These are phyloP conservation scores for Metschnikowia colocasiae DNA, from an alignment of 805 yeast species.

Conservation along the genomic window DNA sequence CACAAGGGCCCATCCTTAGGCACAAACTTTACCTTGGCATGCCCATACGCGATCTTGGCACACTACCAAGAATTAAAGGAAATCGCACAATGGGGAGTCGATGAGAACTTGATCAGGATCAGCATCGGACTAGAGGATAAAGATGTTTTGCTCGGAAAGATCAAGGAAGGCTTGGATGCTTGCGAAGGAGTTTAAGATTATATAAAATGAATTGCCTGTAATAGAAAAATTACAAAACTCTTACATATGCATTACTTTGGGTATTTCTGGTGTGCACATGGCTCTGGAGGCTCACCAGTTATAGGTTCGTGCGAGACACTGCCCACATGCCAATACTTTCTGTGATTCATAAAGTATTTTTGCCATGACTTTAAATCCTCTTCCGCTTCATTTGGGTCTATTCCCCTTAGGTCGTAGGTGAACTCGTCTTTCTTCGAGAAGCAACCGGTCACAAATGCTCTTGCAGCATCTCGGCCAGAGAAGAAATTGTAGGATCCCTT, in stretches of 20 bases:
- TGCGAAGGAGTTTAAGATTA: slow-evolving; percentile 1
- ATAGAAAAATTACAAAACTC: not conserved
- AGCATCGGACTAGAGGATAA: slow-evolving; percentile 83
- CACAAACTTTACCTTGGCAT: slow-evolving; percentile 82
- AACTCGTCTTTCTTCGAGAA: slow-evolving; percentile 50
- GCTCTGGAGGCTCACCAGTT: slow-evolving; percentile 48
- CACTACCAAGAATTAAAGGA: slow-evolving; percentile 80
- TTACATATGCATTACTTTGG: slow-evolving; percentile 6
- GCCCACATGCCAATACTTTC: slow-evolving; percentile 63
- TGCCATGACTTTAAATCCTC: slow-evolving; percentile 51
- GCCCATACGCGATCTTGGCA: slow-evolving; percentile 86
- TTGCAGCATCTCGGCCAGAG: slow-evolving; percentile 64
- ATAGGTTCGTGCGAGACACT: slow-evolving; percentile 43
- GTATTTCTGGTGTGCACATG: slow-evolving; percentile 33
- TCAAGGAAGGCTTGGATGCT: slow-evolving; percentile 16
- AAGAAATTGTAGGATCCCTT: slow-evolving; percentile 53
- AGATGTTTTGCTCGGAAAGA: slow-evolving; percentile 40
- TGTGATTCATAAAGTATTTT: slow-evolving; percentile 41
- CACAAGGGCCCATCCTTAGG: slow-evolving; percentile 92
- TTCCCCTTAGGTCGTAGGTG: slow-evolving; percentile 64
- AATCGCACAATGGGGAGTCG: slow-evolving; percentile 79
- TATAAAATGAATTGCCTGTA: not conserved
- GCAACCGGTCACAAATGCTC: slow-evolving; percentile 72
- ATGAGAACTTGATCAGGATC: slow-evolving; percentile 68
- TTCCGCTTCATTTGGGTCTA: slow-evolving; percentile 41